These are phyloP conservation scores for Helichrysum umbraculigerum DNA, from an alignment of 129 eudicot species.

Conservation along the genomic window DNA sequence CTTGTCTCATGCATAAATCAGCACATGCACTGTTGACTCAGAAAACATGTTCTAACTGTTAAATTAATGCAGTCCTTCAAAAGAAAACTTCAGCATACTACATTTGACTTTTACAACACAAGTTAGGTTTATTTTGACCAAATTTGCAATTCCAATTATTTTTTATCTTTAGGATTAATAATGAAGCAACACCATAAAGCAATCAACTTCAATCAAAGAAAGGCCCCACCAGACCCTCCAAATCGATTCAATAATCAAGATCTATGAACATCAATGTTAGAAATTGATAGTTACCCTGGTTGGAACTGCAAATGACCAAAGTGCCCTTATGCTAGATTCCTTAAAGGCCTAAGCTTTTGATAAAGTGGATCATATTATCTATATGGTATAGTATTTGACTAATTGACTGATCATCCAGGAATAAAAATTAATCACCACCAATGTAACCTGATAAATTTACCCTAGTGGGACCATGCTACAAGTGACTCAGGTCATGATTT, in stretches of 20 bases:
- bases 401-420: neutral
- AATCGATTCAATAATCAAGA: constrained; percentile 34
- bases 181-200: constrained; percentile 35
- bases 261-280: constrained; percentile 31
- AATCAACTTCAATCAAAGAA: constrained; percentile 35
- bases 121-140: constrained; percentile 71
- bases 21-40: constrained; percentile 92
- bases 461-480: constrained; percentile 5
- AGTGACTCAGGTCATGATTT: constrained; percentile 1
- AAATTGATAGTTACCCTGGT: constrained; percentile 19
- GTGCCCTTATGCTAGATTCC: neutral
- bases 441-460: constrained; percentile 12
- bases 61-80: constrained; percentile 48
- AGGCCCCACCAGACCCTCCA: constrained; percentile 31
- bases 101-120: constrained; percentile 62
- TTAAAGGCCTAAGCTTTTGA: neutral
- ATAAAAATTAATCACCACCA: constrained; percentile 44
- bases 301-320: constrained; percentile 27
- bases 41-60: constrained; percentile 57
- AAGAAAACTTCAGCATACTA: constrained; percentile 36
- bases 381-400: constrained; percentile 5
- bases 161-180: constrained; percentile 23
- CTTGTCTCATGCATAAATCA: constrained; percentile 42
- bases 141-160: constrained; percentile 30
- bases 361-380: neutral